These are phyloP conservation scores for Diaporthe nobilis DNA, from an alignment of 2,329 filamentous ascomycete genomes.

Conservation along the genomic window DNA sequence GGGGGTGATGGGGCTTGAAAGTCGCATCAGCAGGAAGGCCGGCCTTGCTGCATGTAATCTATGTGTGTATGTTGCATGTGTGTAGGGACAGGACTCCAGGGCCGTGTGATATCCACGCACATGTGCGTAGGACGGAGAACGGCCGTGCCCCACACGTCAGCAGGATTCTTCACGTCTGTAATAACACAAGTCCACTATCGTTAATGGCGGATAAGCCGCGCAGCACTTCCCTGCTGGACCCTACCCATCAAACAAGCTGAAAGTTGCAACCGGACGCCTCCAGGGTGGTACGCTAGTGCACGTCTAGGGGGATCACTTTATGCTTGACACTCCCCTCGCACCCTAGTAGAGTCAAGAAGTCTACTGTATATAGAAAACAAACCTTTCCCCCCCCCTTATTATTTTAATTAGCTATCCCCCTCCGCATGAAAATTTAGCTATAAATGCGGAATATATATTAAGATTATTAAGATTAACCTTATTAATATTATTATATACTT, in stretches of 20 bases:
- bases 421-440: too few relatives aligned
- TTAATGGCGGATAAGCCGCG: conserved; percentile 22
- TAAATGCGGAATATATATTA: too few relatives aligned
- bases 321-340: not conserved
- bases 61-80: too few relatives aligned
- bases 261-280: not conserved
- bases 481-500: too few relatives aligned
- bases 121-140: not conserved
- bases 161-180: not conserved
- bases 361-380: too few relatives aligned
- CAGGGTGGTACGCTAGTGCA: conserved; percentile 12
- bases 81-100: not conserved
- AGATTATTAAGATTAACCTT: too few relatives aligned
- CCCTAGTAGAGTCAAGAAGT: conserved; percentile 2
- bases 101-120: conserved; percentile 1
- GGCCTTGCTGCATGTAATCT: not conserved
- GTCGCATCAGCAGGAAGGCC: not conserved
- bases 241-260: not conserved
- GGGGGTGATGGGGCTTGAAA: not conserved
- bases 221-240: not conserved
- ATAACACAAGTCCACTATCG: not conserved
- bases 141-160: not conserved
- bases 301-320: conserved; percentile 9
- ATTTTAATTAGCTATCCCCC: too few relatives aligned
- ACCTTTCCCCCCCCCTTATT: too few relatives aligned